phyloP scores from a whole-genome alignment of 257 asterid species.

The Solanum habrochaites region DNA sequence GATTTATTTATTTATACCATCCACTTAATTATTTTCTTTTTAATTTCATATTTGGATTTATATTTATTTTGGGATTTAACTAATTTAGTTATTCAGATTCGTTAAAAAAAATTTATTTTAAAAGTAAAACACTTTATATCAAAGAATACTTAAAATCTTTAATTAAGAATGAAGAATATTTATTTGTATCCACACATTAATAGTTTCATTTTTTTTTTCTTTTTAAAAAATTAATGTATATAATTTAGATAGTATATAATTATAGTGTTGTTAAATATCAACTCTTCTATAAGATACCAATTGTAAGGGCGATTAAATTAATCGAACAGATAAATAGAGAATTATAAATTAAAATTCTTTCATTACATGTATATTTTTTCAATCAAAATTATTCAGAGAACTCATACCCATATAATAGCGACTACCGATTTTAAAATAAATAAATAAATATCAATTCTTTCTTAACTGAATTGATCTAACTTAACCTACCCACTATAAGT shows the following conservation, averaged over 20 bases:
- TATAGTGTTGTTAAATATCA: not conserved
- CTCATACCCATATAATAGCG: not conserved
- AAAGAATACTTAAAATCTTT: not conserved
- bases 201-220: no score
- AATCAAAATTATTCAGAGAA: no score
- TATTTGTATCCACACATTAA: no score
- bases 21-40: not conserved
- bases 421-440: not conserved
- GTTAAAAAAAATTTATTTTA: not conserved
- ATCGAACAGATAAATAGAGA: not conserved
- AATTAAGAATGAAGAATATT: not conserved
- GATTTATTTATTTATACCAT: not conserved
- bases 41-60: not conserved
- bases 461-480: not conserved
- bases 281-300: not conserved
- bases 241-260: not conserved
- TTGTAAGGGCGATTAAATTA: rapidly evolving
- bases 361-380: not conserved
- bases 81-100: not conserved
- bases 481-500: not conserved
- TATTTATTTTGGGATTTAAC: not conserved
- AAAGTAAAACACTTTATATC: not conserved
- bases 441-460: not conserved
- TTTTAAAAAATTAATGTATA: not conserved
- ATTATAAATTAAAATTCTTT: not conserved